Evolutionary conservation across 345 rosid genomes (phyloP), one percentile per base, ranked within the genome.

Genomic region (Citrus inodora): DNA sequence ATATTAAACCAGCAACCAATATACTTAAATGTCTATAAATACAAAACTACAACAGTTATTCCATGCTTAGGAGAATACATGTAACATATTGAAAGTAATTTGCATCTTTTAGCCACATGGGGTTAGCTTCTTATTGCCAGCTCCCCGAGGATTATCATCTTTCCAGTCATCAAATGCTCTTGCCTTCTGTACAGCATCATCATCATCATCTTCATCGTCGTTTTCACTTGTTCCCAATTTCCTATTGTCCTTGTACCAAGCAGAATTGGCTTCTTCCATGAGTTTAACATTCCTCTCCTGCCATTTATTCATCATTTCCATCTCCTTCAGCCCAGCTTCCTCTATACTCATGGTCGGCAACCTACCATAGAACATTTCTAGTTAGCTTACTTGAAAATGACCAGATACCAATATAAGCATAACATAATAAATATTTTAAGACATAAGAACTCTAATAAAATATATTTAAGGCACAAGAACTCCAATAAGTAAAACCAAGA

Each of bases 271-370:
- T 88, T 97, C 98, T 87, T 92, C 99, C 86, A 93, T 85, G 83
- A 91, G 84, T 78, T 93, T 87, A 27, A 76, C 86, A 64, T 88
- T 97, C 79, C 85, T 89, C 81, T 94, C 98, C 88, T 97, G 96
- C 91, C 94, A 94, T 33, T 89, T 90, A 67, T 94, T 91, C 99
- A 94, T 97, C 25, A 93, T 97, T 69, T 88, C 87, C 99, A 93
- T 93, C 88, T 97, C 98, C 84, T 65, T 91, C 71, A 94, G 81
- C 37, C 99, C 98, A 74, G 99, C 98, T 85, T 93, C 99, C 84
- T 97, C 99, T 71, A 97, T 94, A 81, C 99, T 92, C 98, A 94
- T 94, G 21, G 99, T 97, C 24, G 99, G 99, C 92, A 94, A 82
- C 94, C 99, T 94, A 65, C 28, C 48, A 71, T 10, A 8, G 28